phyloP scores from a whole-genome alignment of 2,329 filamentous ascomycete species.

The Davidsoniella australis region DNA sequence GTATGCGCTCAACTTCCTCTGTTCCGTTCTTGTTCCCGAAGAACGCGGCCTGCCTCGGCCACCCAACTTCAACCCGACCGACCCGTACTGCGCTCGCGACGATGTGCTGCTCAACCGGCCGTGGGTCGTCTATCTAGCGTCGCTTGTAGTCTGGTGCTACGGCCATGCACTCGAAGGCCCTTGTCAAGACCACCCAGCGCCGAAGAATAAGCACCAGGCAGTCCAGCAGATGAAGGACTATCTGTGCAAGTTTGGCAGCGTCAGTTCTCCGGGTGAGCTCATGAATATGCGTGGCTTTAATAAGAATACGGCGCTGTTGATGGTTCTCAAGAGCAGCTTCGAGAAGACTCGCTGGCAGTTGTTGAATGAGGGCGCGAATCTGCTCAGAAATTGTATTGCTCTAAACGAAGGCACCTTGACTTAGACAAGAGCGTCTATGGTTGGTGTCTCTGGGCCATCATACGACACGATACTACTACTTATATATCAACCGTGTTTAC shows the following conservation, averaged over 20 bases:
- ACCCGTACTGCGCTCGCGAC: conserved; percentile 62
- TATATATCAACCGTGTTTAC: neutral
- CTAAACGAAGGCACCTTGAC: conserved; percentile 23
- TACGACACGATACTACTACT: neutral
- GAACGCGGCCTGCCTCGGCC: conserved; percentile 15
- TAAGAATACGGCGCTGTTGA: conserved; percentile 61
- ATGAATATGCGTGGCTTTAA: conserved; percentile 61
- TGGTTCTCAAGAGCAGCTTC: conserved; percentile 71
- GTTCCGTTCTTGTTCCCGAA: conserved; percentile 60
- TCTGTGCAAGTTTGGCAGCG: conserved; percentile 52
- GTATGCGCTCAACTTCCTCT: conserved; percentile 78
- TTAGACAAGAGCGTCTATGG: neutral
- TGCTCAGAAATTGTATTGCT: conserved; percentile 67
- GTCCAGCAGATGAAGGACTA: conserved; percentile 66
- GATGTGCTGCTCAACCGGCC: conserved; percentile 82
- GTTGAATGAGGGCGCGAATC: conserved; percentile 65
- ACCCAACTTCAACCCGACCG: conserved; percentile 19
- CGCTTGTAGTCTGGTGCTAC: conserved; percentile 87
- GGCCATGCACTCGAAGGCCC: conserved; percentile 80
- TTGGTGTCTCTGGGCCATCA: neutral
- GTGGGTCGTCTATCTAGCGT: conserved; percentile 90
- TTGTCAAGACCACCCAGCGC: conserved; percentile 33
- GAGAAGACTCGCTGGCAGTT: conserved; percentile 77
- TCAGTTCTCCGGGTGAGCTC: conserved; percentile 61
- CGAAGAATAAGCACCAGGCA: conserved; percentile 46